A percentile compares a stretch with the other conserved stretches of the same genome.
Conservation (phyloP, 306 rosid genomes). For the Lathyrus aphaca region DNA sequence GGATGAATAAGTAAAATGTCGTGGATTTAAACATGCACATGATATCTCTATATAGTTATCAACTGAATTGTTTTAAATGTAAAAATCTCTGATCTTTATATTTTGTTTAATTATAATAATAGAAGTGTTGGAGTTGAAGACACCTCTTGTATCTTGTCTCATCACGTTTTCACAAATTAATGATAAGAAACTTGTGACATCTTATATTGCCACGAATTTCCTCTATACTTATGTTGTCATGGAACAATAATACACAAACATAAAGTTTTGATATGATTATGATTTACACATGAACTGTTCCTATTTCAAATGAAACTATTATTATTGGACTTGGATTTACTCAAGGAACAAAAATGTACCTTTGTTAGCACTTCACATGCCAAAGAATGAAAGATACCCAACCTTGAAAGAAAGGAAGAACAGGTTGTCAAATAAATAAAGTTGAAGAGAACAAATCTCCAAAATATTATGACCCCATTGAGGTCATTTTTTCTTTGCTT, state of each 20-base stretch:
- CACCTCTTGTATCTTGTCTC: neutral
- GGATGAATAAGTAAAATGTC: too few species aligned
- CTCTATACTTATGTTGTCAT: neutral
- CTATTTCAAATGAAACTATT: neutral
- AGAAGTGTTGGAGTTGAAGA: constrained; percentile 13
- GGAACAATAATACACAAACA: neutral
- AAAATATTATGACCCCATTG: neutral
- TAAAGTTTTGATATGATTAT: constrained; percentile 15
- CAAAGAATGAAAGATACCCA: constrained; percentile 19
- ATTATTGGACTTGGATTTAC: neutral
- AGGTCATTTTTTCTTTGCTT: neutral
- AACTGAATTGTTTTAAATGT: too few species aligned
- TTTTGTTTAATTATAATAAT: constrained; percentile 1
- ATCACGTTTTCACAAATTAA: constrained; percentile 8
- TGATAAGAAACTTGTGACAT: constrained; percentile 3
- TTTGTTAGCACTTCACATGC: constrained; percentile 16
- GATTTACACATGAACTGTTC: constrained; percentile 15
- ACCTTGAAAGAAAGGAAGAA: constrained; percentile 24
- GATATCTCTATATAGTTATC: too few species aligned
- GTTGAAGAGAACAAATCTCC: constrained; percentile 22
- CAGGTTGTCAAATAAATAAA: constrained; percentile 20
- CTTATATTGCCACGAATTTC: constrained; percentile 15
- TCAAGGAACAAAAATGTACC: neutral
- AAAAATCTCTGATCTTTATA: neutral
- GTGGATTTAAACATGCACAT: too few species aligned